Evolutionary conservation across 768 basidiomycete species (phyloP), one percentile per base, ranked within the genome.

Genomic region (Suillus fuscotomentosus): DNA sequence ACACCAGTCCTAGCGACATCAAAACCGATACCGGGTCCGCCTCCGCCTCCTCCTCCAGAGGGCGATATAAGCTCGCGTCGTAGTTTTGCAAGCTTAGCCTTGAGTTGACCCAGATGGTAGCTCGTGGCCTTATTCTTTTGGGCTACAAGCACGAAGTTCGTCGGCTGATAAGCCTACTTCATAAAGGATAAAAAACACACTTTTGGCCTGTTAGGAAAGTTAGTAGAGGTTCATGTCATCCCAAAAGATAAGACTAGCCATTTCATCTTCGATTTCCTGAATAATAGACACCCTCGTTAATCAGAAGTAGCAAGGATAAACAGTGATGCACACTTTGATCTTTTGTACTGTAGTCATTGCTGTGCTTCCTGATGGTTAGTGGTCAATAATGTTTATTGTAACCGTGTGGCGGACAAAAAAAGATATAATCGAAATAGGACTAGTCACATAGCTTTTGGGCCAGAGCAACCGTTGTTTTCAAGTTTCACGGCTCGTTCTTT

Each of bases 1-100:
- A 99, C 91, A 75, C 97, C 97, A 20, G 97, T 99, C 75, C 95
- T 85, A 48, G 97, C 97, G 43, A 99, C 97, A 84, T 99, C 97
- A 81, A 99, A 99, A 50, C 97, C 97, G 13, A 94, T 68, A 36
- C 96, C 97, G 1, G 84, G 88, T 0, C 92, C 95, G 0, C 96
- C 95, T 0, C 96, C 96, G 11, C 94, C 89, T 24, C 93, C 84
- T 22, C 83, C 84, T 22, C 83, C 77, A 5, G 90, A 81, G 0
- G 92, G 88, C 11, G 86, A 82, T 69, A 99, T 95, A 62, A 99
- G 87, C 75, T 99, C 97, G 63, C 97, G 87, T 67, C 94, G 85
- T 54, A 99, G 90, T 76, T 99, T 99, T 59, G 97, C 97, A 60
- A 99, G 88, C 77, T 99, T 99, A 63, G 97, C 97, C 77, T 98